phyloP scores from a whole-genome alignment of 2,329 filamentous ascomycete species.

The Alternaria infectoria region DNA sequence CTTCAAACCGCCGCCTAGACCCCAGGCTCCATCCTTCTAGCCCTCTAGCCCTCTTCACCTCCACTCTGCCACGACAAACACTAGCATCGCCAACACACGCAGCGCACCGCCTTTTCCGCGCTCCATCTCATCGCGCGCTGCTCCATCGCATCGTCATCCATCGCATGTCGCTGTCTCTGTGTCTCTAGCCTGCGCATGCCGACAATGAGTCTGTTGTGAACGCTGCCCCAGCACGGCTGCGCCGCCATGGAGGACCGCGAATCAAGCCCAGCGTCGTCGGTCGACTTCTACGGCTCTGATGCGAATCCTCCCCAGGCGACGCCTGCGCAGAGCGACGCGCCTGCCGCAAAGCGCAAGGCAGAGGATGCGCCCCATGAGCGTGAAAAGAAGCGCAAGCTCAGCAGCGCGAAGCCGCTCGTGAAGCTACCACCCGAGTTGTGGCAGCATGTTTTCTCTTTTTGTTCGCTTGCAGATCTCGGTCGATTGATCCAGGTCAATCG shows the following conservation, averaged over 20 bases:
- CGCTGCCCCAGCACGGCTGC: slow-evolving; percentile 26
- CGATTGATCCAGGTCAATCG: slow-evolving; percentile 71
- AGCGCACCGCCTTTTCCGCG: slow-evolving; percentile 10
- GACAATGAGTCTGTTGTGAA: slow-evolving; percentile 41
- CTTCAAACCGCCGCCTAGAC: slow-evolving; percentile 5
- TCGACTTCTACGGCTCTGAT: slow-evolving; percentile 46
- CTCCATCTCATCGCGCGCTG: slow-evolving; percentile 7
- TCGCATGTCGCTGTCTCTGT: slow-evolving; percentile 23
- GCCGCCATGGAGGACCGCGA: slow-evolving; percentile 42
- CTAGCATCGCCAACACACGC: slow-evolving; percentile 14
- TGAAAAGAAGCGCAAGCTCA: slow-evolving; percentile 45
- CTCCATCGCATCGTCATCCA: not conserved
- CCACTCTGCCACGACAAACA: slow-evolving; percentile 14
- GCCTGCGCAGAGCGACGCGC: slow-evolving; percentile 17
- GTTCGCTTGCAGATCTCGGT: slow-evolving; percentile 68
- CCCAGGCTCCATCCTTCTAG: slow-evolving; percentile 4
- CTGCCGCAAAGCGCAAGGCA: slow-evolving; percentile 45
- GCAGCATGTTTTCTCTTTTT: slow-evolving; percentile 73
- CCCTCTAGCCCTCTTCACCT: slow-evolving; percentile 4
- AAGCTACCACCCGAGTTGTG: slow-evolving; percentile 68
- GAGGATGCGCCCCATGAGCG: slow-evolving; percentile 26
- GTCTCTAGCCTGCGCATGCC: slow-evolving; percentile 35
- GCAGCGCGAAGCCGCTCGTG: slow-evolving; percentile 31
- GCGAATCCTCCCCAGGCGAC: slow-evolving; percentile 19
- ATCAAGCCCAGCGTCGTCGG: slow-evolving; percentile 43